phyloP scores from a whole-genome alignment of 768 basidiomycete species.

The Lentinus brumalis region DNA sequence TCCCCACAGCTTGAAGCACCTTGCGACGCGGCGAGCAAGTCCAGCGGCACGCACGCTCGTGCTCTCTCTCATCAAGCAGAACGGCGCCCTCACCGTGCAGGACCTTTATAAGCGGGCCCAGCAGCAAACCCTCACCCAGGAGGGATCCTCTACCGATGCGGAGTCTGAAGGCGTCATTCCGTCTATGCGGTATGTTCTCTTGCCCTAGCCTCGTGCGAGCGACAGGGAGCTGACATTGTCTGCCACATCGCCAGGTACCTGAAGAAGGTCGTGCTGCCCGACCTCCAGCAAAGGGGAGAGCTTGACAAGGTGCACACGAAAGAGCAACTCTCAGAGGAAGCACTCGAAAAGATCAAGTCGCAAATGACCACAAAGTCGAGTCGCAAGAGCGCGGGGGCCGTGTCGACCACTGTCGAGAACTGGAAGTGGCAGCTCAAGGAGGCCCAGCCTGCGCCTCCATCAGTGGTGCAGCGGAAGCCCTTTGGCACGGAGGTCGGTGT shows the following conservation, averaged over 20 bases:
- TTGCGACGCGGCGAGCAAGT: constrained; percentile 12
- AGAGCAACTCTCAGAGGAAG: constrained; percentile 31
- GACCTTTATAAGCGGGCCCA: constrained; percentile 30
- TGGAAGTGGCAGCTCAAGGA: constrained; percentile 44
- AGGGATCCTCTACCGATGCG: neutral
- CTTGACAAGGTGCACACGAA: constrained; percentile 45
- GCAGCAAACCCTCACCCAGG: constrained; percentile 4
- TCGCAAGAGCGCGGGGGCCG: neutral
- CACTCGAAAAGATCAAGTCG: constrained; percentile 23
- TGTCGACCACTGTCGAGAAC: constrained; percentile 31
- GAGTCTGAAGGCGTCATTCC: constrained; percentile 50
- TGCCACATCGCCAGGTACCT: constrained; percentile 45
- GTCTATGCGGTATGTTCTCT: constrained; percentile 49
- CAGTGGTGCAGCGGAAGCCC: constrained; percentile 6
- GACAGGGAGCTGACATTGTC: too few relatives aligned
- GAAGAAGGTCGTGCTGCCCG: constrained; percentile 52
- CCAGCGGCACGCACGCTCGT: constrained; percentile 27
- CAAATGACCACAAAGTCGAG: constrained; percentile 28
- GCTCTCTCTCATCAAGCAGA: constrained; percentile 23
- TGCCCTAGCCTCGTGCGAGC: too few relatives aligned
- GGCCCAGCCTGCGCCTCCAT: neutral
- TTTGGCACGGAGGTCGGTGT: constrained; percentile 47
- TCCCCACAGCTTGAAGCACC: neutral
- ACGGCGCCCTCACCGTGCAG: constrained; percentile 27
- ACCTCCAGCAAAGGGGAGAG: constrained; percentile 43